Conservation (phyloP, 1,284 basidiomycete species). For the Ustilago sp. region DNA sequence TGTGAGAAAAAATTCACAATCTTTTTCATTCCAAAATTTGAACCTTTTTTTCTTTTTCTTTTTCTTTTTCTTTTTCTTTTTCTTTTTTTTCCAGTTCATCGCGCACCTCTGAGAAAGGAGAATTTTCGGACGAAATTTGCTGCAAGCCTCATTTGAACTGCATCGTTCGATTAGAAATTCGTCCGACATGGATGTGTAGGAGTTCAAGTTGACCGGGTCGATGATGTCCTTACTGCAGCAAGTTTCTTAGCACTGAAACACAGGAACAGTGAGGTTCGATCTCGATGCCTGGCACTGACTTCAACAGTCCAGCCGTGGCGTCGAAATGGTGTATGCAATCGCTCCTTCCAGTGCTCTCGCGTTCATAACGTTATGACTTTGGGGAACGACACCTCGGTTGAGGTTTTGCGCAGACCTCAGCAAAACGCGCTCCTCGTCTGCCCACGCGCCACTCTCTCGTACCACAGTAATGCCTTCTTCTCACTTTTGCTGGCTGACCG, state of each 20-base stretch:
- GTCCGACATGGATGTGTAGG: background rate
- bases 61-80: background rate
- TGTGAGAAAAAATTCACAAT: background rate
- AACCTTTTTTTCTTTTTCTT: background rate
- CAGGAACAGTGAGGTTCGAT: background rate
- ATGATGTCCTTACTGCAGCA: conserved; percentile 4
- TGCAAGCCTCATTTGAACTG: conserved; percentile 5
- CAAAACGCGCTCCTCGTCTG: background rate
- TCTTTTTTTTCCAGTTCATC: background rate
- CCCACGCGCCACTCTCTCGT: background rate
- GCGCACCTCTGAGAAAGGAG: conserved; percentile 5
- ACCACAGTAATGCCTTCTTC: background rate
- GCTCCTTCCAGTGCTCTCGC: background rate
- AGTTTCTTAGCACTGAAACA: background rate
- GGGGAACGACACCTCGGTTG: background rate
- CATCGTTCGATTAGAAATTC: conserved; percentile 6
- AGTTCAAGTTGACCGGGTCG: conserved; percentile 5
- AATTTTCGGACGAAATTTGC: conserved; percentile 21
- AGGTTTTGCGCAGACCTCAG: background rate
- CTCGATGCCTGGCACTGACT: background rate
- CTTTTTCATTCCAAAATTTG: background rate
- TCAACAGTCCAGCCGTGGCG: background rate
- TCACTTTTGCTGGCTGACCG: background rate
- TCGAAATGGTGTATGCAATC: conserved; percentile 1
- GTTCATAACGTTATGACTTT: background rate